A percentile compares a stretch with the other conserved stretches of the same genome.
These are phyloP conservation scores for Candida endomychidarum DNA, from an alignment of 805 yeast species.

Conservation along the genomic window DNA sequence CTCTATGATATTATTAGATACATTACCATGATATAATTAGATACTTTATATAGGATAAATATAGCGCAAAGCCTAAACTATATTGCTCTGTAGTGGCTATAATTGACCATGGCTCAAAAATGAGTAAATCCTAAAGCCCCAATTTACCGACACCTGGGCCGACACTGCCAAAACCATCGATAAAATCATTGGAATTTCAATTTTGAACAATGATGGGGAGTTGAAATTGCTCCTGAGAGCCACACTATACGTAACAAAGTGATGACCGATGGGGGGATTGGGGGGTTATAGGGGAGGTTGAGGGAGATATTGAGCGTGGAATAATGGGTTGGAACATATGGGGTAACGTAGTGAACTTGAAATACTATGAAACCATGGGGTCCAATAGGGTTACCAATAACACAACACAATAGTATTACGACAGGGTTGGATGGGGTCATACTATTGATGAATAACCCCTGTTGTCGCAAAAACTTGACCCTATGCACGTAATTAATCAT, in stretches of 20 bases:
- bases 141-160: background rate
- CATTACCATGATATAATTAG: background rate
- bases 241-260: too few relatives aligned
- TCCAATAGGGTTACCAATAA: too few relatives aligned
- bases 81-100: conserved; percentile 5
- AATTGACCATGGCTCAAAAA: conserved; percentile 3
- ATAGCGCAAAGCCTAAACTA: too few relatives aligned
- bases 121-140: conserved; percentile 3
- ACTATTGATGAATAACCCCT: background rate
- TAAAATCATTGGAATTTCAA: conserved; percentile 1
- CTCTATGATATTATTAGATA: too few relatives aligned
- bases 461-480: background rate
- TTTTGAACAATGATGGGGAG: conserved; percentile 1
- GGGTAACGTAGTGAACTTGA: too few relatives aligned
- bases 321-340: too few relatives aligned
- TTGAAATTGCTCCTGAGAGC: background rate
- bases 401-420: too few relatives aligned
- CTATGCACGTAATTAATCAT: conserved; percentile 1
- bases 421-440: too few relatives aligned
- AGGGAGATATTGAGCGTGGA: too few relatives aligned
- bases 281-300: too few relatives aligned
- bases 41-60: background rate
- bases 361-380: too few relatives aligned
- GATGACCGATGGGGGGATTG: too few relatives aligned
- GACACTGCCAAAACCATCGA: conserved; percentile 1